Base-by-base conservation (phyloP, 306 rosid genomes). In the Pyrus communis region DNA sequence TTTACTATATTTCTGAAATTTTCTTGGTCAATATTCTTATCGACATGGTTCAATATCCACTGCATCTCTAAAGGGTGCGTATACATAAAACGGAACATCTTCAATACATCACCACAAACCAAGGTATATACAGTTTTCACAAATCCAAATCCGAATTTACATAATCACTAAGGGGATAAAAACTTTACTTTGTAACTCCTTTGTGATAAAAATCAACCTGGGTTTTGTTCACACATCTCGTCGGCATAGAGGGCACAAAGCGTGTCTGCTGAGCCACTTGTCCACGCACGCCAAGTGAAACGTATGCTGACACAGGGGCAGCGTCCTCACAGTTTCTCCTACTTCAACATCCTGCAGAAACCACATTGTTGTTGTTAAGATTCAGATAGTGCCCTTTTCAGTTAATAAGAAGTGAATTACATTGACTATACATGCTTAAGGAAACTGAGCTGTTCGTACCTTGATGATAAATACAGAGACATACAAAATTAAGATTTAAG, bases 261-360 rank as follows among this genome's bases (percentile, higher is more conserved):
- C 88, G 75, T 92, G 92, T 80, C 85, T 80, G 69, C 78, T 62
- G 72, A 92, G 96, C 96, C 97, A 92, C 75, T 79, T 87, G 84
- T 92, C 96, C 71, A 90, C 97, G 67, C 97, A 90, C 38, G 46
- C 78, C 89, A 90, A 84, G 82, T 90, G 97, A 81, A 92, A 92
- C 23, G 88, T 83, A 74, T 92, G 97, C 23, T 59, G 78, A 67
- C 96, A 89, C 27, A 54, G 75, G 9, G 96, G 96, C 74, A 90
- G 83, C 79, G 85, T 81, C 83, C 97, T 87, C 28, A 81, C 96
- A 58, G 68, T 76, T 80, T 90, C 96, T 58, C 96, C 96, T 8
- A 82, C 87, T 84, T 79, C 90, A 57, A 88, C 77, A 70, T 92
- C 96, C 97, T 92, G 88, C 74, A 70, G 31, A 35, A 25, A 31